Evolutionary conservation across 306 rosid species (phyloP), one percentile per base, ranked within the genome.

Genomic region (Casuarina equisetifolia): DNA sequence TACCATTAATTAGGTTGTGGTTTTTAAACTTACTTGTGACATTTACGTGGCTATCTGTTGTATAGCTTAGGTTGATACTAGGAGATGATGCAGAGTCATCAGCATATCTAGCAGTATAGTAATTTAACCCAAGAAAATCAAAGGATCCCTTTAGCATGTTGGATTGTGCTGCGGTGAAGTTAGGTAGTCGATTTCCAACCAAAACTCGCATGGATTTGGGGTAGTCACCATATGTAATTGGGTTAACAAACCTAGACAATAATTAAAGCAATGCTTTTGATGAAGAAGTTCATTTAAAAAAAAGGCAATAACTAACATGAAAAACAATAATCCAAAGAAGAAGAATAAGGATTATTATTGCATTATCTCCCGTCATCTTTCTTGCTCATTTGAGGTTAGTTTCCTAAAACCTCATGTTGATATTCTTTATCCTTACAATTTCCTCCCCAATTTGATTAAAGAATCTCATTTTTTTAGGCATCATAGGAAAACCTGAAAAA

Each of bases 11-110:
- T 39, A 42, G n/a, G 13, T 8, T 66, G 35, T 42, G 48, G 15
- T 1, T 66, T 53, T 10, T 45, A 62, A 44, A 78, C 88, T 69
- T 86, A 89, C 96, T 20, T 0, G 79, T 20, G 55, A 85, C 67
- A 53, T 53, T 10, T 57, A 70, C 86, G 39, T 55, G 75, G n/a
- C 78, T 69, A 17, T 91, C 93, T 4, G 80, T 69, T 66, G 4
- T 25, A 38, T 25, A 91, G 78, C 78, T 67, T 25, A 38, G 63
- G 53, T 78, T 73, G 55, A 53, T 1, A 4, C 15, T 3, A 4
- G 5, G 9, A 5, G 74, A 40, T 10, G 42, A 72, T 9, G 72
- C 39, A 38, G 82, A 36, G 9, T 35, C 16, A 19, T 73, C 68
- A 10, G 79, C 85, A 69, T 78, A 82, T 11, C 64, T 66, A n/a